phyloP scores from a whole-genome alignment of 176 grass and related monocot genomes.

The Oryza glaberrima region DNA sequence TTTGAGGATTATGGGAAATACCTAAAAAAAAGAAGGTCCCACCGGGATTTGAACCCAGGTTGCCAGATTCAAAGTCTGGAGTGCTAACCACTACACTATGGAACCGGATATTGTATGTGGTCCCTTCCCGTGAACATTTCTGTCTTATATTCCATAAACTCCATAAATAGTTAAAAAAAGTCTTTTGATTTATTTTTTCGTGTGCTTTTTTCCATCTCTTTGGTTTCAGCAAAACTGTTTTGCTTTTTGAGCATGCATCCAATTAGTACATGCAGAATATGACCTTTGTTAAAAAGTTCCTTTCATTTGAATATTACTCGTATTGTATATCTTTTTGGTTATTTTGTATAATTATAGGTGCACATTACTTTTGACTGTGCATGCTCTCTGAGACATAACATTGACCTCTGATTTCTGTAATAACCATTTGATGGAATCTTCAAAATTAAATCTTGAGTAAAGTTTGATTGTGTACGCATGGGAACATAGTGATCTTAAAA shows the following conservation, averaged over 20 bases:
- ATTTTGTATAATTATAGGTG: not conserved
- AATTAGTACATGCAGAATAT: not conserved
- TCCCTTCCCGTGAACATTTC: not conserved
- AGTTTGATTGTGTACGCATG: not conserved
- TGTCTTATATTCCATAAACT: conserved; percentile 3
- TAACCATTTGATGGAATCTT: not conserved
- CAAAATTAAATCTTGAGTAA: not conserved
- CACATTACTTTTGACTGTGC: not conserved
- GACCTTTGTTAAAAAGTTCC: not conserved
- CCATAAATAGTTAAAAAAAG: not conserved
- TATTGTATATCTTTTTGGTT: not conserved
- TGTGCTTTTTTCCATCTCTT: not conserved
- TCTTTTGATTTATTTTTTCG: not conserved
- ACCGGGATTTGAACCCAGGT: conserved; percentile 91
- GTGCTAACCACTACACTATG: conserved; percentile 93
- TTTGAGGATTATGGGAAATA: not conserved
- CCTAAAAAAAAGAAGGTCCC: conserved; percentile 48
- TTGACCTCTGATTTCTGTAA: not conserved
- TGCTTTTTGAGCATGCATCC: not conserved
- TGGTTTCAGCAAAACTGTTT: not conserved
- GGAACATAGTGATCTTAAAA: not conserved
- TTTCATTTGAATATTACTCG: not conserved
- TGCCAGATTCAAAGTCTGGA: conserved; percentile 98
- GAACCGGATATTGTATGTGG: conserved; percentile 36
- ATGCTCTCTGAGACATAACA: not conserved